Base-by-base conservation (phyloP, 371 early-diverging fungal genomes). In the Apophysomyces elegans region DNA sequence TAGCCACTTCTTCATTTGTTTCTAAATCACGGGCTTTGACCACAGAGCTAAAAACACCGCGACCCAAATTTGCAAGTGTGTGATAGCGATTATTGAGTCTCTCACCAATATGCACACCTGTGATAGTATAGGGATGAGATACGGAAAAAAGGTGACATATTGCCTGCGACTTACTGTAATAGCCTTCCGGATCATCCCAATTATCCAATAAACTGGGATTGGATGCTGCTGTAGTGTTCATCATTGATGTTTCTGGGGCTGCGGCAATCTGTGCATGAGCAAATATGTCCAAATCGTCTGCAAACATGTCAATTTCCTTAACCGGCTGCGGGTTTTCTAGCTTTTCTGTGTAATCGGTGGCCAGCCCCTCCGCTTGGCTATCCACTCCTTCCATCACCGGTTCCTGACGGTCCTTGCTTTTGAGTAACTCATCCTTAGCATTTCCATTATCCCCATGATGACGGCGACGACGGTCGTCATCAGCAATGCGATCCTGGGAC, bases 131-230 rank as follows among this genome's bases (percentile, higher is more conserved):
- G 2, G 54, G 21, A 9, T 50, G 54, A 45, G 46, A 21, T 21
- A 11, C 13, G 41, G 41, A 41, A 8, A 41, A 41, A 41, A 41
- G 32, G 32, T 14, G 21, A 41, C 7, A 0, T 32, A 36, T 14
- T 9, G 18, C 12, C 3, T 35, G 50, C 2, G 14, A 81, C 90
- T 79, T 86, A 87, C 94, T 89, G 72, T 97, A 98, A 83, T 98
- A 98, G 14, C 99, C 99, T 67, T 98, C 97, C 1, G 90, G 85
- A 69, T 98, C 99, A 76, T 97, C 98, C 93, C 94, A 95, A 64
- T 93, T 96, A 68, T 96, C 98, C 4, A 84, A 79, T 5, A 93
- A 77, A 44, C 80, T 85, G 4, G 85, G 85, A 59, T 87, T 88
- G 35, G 79, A 66, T 11, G 77, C 79, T 1, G 76, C 72, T 36